A percentile compares a stretch with the other conserved stretches of the same genome.
Conservation (phyloP, 257 asterid species). For the Plantago elongata region DNA sequence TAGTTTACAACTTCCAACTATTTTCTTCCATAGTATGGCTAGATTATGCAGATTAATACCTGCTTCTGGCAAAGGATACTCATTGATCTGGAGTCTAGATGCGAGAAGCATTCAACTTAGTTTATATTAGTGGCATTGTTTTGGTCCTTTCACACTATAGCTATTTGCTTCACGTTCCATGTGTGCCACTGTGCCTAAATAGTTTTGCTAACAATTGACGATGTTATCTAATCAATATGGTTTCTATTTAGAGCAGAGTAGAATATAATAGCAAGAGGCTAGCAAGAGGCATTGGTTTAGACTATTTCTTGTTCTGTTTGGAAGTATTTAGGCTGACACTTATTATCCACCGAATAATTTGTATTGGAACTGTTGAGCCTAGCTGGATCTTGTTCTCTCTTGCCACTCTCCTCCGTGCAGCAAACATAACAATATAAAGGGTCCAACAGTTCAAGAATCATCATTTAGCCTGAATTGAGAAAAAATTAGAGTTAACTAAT, state of each 20-base stretch:
- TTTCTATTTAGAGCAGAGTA: background rate
- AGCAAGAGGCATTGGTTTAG: background rate
- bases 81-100: too few species aligned
- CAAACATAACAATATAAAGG: conserved; percentile 5
- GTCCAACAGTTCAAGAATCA: conserved; percentile 12
- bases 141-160: too few species aligned
- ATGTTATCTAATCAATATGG: background rate
- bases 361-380: background rate
- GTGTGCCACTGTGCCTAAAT: too few species aligned
- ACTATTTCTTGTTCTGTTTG: background rate
- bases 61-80: too few species aligned
- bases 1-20: too few species aligned
- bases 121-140: too few species aligned
- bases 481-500: conserved; percentile 9
- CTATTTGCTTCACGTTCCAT: too few species aligned
- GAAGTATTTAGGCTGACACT: background rate
- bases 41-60: too few species aligned
- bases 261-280: background rate
- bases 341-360: background rate
- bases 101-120: too few species aligned
- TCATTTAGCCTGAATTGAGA: background rate
- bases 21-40: too few species aligned
- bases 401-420: conserved; percentile 1
- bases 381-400: conserved; percentile 12
- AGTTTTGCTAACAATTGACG: background rate